These are phyloP conservation scores for Sugiyamaella valdiviana DNA, from an alignment of 805 yeast species.

Conservation along the genomic window DNA sequence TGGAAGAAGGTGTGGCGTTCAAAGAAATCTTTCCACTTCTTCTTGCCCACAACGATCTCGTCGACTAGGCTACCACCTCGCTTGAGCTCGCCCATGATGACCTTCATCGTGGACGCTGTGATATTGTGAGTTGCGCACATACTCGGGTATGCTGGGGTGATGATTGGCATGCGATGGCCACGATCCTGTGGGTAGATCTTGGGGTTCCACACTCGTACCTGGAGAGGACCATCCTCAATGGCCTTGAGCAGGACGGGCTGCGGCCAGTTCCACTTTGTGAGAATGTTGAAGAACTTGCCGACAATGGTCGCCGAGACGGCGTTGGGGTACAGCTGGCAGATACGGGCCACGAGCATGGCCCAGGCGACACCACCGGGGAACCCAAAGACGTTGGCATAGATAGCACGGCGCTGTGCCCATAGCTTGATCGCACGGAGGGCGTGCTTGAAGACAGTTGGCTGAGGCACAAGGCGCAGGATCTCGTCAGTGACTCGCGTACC, in stretches of 20 bases:
- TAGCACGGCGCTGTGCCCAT: conserved; percentile 95
- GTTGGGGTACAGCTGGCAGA: conserved; percentile 93
- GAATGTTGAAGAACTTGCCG: conserved; percentile 80
- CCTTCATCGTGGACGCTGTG: conserved; percentile 76
- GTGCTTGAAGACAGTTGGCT: conserved; percentile 85
- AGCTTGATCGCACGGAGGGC: conserved; percentile 88
- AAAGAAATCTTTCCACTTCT: conserved; percentile 70
- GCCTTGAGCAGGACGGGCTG: conserved; percentile 90
- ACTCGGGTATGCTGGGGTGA: conserved; percentile 96
- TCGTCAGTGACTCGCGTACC: conserved; percentile 98
- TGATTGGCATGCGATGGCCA: conserved; percentile 92
- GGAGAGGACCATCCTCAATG: conserved; percentile 95
- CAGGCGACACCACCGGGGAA: conserved; percentile 99
- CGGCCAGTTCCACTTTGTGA: conserved; percentile 95
- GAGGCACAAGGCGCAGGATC: conserved; percentile 82
- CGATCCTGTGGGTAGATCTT: conserved; percentile 82
- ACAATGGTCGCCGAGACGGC: conserved; percentile 90
- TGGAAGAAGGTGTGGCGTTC: conserved; percentile 75
- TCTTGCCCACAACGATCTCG: conserved; percentile 57
- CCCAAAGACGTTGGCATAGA: conserved; percentile 91
- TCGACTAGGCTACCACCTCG: conserved; percentile 70
- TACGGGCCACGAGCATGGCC: conserved; percentile 99
- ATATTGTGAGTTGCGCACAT: conserved; percentile 99
- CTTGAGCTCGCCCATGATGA: conserved; percentile 70
- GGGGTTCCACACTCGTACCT: conserved; percentile 96